Evolutionary conservation across 2,329 filamentous ascomycete species (phyloP).

Genomic region (Parastagonospora nodorum): DNA sequence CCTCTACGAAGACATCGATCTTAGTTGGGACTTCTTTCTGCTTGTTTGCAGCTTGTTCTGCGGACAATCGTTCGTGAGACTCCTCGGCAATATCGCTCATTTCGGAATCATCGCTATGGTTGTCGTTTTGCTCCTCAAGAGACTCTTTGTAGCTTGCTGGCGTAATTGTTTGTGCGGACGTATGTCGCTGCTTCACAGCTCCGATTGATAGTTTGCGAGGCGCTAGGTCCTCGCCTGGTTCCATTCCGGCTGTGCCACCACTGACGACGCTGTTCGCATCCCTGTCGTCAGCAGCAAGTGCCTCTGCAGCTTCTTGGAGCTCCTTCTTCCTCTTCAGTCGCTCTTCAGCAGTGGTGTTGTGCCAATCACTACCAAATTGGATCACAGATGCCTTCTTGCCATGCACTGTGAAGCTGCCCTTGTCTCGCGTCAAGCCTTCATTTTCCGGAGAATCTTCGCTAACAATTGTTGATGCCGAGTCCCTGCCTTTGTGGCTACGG

Average conservation of each 20-base stretch:
- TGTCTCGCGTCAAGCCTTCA: conserved; percentile 75
- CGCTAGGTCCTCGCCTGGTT: conserved; percentile 25
- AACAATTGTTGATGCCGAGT: conserved; percentile 66
- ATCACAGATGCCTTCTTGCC: conserved; percentile 98
- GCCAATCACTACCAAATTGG: conserved; percentile 92
- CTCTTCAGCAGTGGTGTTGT: conserved; percentile 57
- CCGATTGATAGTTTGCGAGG: conserved; percentile 30
- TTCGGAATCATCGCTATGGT: conserved; percentile 26
- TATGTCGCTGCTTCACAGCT: conserved; percentile 41
- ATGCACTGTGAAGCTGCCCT: conserved; percentile 92
- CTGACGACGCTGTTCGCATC: conserved; percentile 33
- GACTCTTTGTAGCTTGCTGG: conserved; percentile 35
- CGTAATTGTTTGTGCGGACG: conserved; percentile 43
- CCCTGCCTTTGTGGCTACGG: conserved; percentile 76
- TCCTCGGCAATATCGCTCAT: conserved; percentile 45
- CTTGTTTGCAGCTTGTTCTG: conserved; percentile 10
- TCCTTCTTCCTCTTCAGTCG: conserved; percentile 46
- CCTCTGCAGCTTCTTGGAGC: conserved; percentile 39
- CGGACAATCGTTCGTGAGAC: conserved; percentile 14
- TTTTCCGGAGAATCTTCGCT: conserved; percentile 56
- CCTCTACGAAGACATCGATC: background rate
- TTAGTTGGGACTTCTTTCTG: conserved; percentile 1
- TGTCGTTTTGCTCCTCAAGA: conserved; percentile 23
- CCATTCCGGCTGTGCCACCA: conserved; percentile 24
- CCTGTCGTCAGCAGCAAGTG: conserved; percentile 30